These are phyloP conservation scores for Lyophyllum shimeji DNA, from an alignment of 768 basidiomycete species.

Conservation along the genomic window DNA sequence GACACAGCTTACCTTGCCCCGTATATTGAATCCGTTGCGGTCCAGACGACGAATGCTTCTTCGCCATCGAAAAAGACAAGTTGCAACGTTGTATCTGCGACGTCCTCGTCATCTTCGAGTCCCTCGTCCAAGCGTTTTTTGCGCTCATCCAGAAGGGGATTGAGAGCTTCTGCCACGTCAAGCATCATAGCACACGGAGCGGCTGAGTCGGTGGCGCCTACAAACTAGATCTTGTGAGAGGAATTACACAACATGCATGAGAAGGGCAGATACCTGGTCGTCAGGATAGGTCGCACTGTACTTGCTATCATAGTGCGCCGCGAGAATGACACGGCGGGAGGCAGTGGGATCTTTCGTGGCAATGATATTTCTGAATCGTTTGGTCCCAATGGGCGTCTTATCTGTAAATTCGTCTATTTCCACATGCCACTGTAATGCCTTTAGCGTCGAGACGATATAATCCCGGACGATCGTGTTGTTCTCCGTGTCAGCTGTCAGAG, in stretches of 20 bases:
- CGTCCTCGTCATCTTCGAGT: slow-evolving; percentile 69
- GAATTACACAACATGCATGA: not conserved
- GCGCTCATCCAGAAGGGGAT: slow-evolving; percentile 66
- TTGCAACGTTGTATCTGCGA: slow-evolving; percentile 83
- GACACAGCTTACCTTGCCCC: slow-evolving; percentile 74
- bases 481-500: slow-evolving; percentile 57
- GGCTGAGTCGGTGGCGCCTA: slow-evolving; percentile 97
- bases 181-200: slow-evolving; percentile 94
- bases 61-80: slow-evolving; percentile 97
- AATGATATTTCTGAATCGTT: slow-evolving; percentile 85
- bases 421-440: slow-evolving; percentile 79
- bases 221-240: slow-evolving; percentile 57
- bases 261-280: slow-evolving; percentile 59
- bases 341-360: slow-evolving; percentile 94
- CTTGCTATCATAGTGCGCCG: slow-evolving; percentile 95
- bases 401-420: slow-evolving; percentile 83
- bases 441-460: slow-evolving; percentile 74
- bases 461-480: slow-evolving; percentile 82
- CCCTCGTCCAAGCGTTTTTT: slow-evolving; percentile 53
- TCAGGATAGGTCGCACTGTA: slow-evolving; percentile 70
- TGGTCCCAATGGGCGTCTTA: slow-evolving; percentile 78
- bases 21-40: slow-evolving; percentile 86
- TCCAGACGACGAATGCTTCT: slow-evolving; percentile 93
- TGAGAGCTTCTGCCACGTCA: slow-evolving; percentile 84
- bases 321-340: slow-evolving; percentile 74